Base-by-base conservation (phyloP, 2,329 filamentous ascomycete species). In the Sporothrix protearum region DNA sequence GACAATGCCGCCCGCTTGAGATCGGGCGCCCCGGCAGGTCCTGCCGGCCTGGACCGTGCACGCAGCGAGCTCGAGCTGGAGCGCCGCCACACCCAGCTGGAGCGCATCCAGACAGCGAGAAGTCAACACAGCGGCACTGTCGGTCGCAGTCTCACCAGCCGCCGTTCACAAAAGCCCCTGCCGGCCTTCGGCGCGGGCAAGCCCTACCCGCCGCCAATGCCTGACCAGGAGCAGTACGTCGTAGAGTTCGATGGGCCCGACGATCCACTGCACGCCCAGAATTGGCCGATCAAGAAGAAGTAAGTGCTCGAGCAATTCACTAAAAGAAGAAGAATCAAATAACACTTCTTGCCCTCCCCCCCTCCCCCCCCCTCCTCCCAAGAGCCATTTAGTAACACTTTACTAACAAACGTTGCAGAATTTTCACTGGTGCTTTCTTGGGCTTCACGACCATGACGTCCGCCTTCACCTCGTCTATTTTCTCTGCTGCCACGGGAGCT, bases 221-320 rank as follows among this genome's bases (percentile, higher is more conserved):
- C 91, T 1, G 87, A 89, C 16, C 85, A 86, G 76, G 92, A 94
- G 76, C 88, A 92, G 74, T 95, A 94, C 77, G 91, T 76, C 0
- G 92, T 94, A 57, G 92, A 93, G 80, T 97, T 97, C 77, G 91
- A 94, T 76, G 94, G 93, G 0, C 90, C 89, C 0, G 86, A 94
- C 74, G 94, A 97, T 77, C 93, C 93, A 2, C 78, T 94, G 73
- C 93, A 97, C 80, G 91, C 93, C 0, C 92, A 95, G 81, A 97
- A 97, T 79, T 97, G 94, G 94, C 86, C 91, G 0, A 77, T 92
- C 70, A 87, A 83, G 78, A 94, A 92, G 83, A 97, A 97, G 88
- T 88, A 80, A 77, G 85, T n/a, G n/a, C n/a, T n/a, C n/a, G n/a
- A n/a, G n/a, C n/a, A n/a, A n/a, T n/a, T n/a, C n/a, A n/a, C n/a